Evolutionary conservation across 139 green algal species (phyloP).

Genomic region (Volvox reticuliferus): DNA sequence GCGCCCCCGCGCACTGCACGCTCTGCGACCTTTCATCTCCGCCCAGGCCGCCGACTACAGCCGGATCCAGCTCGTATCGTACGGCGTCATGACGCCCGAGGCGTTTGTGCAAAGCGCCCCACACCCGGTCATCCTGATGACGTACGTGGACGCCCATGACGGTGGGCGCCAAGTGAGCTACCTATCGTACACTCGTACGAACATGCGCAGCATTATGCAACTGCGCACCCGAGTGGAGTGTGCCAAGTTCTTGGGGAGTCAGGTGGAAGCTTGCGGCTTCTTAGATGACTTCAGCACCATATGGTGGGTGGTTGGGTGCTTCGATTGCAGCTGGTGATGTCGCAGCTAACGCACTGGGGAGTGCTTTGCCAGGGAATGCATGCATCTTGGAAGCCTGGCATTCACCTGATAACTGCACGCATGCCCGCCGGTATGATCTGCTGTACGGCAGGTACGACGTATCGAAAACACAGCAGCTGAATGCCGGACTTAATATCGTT

Average conservation of each 20-base stretch:
- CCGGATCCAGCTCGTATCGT: conserved; percentile 33
- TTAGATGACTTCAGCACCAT: not conserved
- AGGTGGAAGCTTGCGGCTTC: not conserved
- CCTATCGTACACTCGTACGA: not conserved
- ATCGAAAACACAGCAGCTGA: not conserved
- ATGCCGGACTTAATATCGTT: conserved; percentile 11
- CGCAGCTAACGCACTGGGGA: no score
- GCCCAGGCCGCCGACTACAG: conserved; percentile 29
- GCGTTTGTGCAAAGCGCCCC: not conserved
- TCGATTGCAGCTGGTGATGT: no score
- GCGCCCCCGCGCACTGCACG: not conserved
- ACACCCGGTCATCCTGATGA: conserved; percentile 6
- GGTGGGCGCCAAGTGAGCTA: not conserved
- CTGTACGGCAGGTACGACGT: conserved; percentile 36
- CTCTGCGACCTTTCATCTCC: not conserved
- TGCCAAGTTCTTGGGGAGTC: not conserved
- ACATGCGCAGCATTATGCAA: not conserved
- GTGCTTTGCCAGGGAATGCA: no score
- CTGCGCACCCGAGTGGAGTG: conserved; percentile 21
- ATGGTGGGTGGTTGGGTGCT: not conserved
- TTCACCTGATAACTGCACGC: no score
- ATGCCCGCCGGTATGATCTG: not conserved
- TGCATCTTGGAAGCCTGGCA: no score
- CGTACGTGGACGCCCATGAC: not conserved
- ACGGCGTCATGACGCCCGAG: conserved; percentile 23